Percentiles rank a stretch among this genome's conserved stretches.
Evolutionary conservation across 768 basidiomycete genomes (phyloP).

Genomic region (Pisolithus sp.): DNA sequence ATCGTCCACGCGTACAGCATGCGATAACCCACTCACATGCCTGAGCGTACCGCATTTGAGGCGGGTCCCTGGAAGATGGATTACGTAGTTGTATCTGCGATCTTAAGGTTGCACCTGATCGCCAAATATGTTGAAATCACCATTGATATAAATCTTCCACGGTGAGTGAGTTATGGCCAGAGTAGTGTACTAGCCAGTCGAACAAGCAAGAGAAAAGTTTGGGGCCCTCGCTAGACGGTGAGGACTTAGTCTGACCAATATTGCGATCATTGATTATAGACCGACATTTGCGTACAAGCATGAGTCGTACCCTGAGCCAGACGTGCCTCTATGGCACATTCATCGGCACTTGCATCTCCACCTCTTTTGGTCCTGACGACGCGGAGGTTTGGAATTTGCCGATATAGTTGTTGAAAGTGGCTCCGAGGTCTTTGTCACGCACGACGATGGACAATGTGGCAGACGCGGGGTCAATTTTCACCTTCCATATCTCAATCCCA

Average conservation of each 20-base stretch:
- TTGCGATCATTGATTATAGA: slow-evolving; percentile 1
- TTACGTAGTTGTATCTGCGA: slow-evolving; percentile 59
- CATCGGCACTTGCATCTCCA: slow-evolving; percentile 50
- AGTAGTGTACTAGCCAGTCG: slow-evolving; percentile 67
- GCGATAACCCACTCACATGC: slow-evolving; percentile 66
- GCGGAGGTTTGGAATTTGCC: slow-evolving; percentile 56
- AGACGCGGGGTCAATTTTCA: slow-evolving; percentile 66
- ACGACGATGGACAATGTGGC: slow-evolving; percentile 56
- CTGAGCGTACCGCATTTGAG: slow-evolving; percentile 56
- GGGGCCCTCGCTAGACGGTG: slow-evolving; percentile 38
- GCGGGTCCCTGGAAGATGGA: slow-evolving; percentile 60
- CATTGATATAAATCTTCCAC: slow-evolving; percentile 70
- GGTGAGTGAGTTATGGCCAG: slow-evolving; percentile 65
- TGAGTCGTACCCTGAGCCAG: slow-evolving; percentile 51
- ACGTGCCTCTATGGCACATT: slow-evolving; percentile 49
- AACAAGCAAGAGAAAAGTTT: slow-evolving; percentile 52
- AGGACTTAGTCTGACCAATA: slow-evolving; percentile 46
- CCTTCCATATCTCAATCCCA: slow-evolving; percentile 73
- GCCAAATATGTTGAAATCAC: slow-evolving; percentile 52
- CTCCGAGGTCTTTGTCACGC: slow-evolving; percentile 62
- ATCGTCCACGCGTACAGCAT: slow-evolving; percentile 68
- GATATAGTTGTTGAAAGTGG: slow-evolving; percentile 53
- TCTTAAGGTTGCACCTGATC: slow-evolving; percentile 64
- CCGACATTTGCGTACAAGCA: not conserved
- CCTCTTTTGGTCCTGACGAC: slow-evolving; percentile 54